phyloP scores from a whole-genome alignment of 169 alveolate species.

The Plasmodium knowlesi region DNA sequence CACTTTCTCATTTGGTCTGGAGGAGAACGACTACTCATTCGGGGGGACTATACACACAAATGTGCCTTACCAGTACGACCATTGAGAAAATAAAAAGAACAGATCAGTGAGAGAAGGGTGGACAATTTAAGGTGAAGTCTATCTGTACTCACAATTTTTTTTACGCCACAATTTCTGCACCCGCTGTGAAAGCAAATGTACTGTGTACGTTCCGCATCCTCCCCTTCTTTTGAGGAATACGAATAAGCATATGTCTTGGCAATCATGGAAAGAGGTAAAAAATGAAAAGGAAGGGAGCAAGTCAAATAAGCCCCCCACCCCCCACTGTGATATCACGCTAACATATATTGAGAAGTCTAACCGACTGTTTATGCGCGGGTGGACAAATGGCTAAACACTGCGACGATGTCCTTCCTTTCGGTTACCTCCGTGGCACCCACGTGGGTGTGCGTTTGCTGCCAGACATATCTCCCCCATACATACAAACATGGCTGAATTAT shows the following conservation, averaged over 20 bases:
- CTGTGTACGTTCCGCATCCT: not conserved
- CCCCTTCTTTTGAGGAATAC: not conserved
- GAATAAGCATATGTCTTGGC: not conserved
- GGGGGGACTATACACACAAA: not conserved
- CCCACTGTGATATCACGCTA: not conserved
- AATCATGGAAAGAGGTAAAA: not conserved
- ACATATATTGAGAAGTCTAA: not conserved
- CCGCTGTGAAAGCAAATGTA: not conserved
- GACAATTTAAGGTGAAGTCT: not conserved
- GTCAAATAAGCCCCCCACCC: not conserved
- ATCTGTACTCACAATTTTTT: not conserved
- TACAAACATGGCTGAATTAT: not conserved
- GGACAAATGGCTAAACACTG: not conserved
- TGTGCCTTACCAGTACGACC: not conserved
- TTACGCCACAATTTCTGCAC: too few relatives aligned
- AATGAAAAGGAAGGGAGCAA: not conserved
- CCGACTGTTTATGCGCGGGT: not conserved
- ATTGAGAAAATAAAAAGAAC: not conserved
- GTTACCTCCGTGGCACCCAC: not conserved
- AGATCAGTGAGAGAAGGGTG: not conserved
- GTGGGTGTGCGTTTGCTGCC: not conserved
- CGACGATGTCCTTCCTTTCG: not conserved
- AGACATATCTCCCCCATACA: not conserved
- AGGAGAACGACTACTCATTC: not conserved
- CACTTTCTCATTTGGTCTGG: not conserved